Base-by-base conservation (phyloP, 2,329 filamentous ascomycete species). In the Chrysosporium keratinophilum region DNA sequence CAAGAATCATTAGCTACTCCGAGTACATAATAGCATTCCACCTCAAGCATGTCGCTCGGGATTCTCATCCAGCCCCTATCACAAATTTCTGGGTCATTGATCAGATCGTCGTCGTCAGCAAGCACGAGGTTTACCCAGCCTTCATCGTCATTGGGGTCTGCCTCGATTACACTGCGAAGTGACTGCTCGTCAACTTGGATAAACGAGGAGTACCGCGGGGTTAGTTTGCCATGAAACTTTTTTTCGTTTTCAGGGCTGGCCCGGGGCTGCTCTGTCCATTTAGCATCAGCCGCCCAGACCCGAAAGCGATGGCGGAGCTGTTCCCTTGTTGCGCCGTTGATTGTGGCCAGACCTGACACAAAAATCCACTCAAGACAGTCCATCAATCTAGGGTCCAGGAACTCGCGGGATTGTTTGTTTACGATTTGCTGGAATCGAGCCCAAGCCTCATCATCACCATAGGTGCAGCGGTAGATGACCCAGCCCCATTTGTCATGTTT, bases 401-500 rank as follows among this genome's bases (percentile, higher is more conserved):
- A 2, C 20, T 31, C 28, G 43, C 43, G 17, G 1, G 20, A 46
- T 31, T 34, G 5, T 17, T 46, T 17, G 11, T 28, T 46, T 7
- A 46, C 15, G 28, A 46, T 37, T 37, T 49, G 7, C 20, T 49
- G 31, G 20, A 49, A 49, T 20, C 31, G 31, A 49, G 45, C 45
- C 45, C 45, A 49, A 12, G 45, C 23, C 7, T 49, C 45, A 49
- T 49, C 33, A 28, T 49, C 45, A 39, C 23, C 14, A 19, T 49
- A 44, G 42, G 42, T 44, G 42, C 15, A 19, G n/a, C 42, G 42
- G n/a, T 44, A 44, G 15, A 44, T 4, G 3, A 49, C 45, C 45
- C 45, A 49, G 45, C 45, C 45, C 31, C 31, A 49, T 49, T 49
- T 35, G 12, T 49, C 45, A 39, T 49, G 45, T 19, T 39, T 39